Base-by-base conservation (phyloP, 148 eudicot species). In the Talinum fruticosum region DNA sequence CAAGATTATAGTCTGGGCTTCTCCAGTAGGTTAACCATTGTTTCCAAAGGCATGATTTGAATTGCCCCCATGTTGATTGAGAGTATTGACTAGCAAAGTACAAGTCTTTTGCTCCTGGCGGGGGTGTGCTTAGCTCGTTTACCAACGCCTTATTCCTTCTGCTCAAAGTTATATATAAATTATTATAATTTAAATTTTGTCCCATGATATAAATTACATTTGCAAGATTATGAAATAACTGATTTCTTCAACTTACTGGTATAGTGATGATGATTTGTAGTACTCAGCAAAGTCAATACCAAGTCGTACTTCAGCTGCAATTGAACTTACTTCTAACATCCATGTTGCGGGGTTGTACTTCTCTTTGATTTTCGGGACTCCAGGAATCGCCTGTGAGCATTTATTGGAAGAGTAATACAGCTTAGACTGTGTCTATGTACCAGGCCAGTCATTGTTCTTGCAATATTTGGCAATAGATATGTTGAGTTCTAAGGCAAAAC, bases 1-100 rank as follows among this genome's bases (percentile, higher is more conserved):
- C 86, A 72, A 89, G 91, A 49, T 91, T 91, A 69, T 91, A 91
- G 21, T 86, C 89, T 10, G 97, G 93, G 80, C 87, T 91, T 83
- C 97, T 89, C 97, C 97, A 91, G 34, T 91, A 89, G 69, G 93
- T 88, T 89, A 85, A 79, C 88, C 88, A 85, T 76, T 89, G 97
- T 79, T 91, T 91, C 97, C 97, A 89, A n/a, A 91, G 80, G 77
- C 93, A 89, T 12, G 90, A 81, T 68, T 84, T 85, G 83, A 87
- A 91, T 37, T 91, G 97, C 1, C 87, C 88, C 89, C 86, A 83
- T 45, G 85, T 77, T 2, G 90, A 76, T 76, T 91, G 89, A 10
- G 97, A 80, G 71, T 62, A 89, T 30, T 91, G 82, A 44, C 83
- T 80, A 0, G 86, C 26, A 53, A 89, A 91, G 68, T 89, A 78